Conservation (phyloP, 768 basidiomycete genomes). For the Leccinum subgranulosum region DNA sequence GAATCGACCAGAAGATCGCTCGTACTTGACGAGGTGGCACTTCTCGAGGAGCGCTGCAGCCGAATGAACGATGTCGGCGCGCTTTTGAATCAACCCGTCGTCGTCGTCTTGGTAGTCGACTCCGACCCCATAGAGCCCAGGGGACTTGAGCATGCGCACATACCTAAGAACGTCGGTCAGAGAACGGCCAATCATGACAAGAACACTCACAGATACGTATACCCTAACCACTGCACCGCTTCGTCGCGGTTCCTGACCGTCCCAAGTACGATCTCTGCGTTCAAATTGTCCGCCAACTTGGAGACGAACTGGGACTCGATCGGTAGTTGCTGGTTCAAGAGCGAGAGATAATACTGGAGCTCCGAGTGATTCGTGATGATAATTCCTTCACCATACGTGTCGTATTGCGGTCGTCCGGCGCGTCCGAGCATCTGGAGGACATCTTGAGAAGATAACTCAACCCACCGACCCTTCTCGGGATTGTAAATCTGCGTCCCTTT, state of each 20-base stretch:
- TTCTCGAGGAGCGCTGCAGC: conserved; percentile 94
- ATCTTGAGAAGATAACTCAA: conserved; percentile 92
- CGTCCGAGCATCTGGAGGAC: conserved; percentile 98
- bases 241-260: conserved; percentile 94
- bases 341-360: conserved; percentile 92
- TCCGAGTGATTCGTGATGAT: conserved; percentile 98
- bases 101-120: conserved; percentile 92
- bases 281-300: conserved; percentile 91
- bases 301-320: conserved; percentile 95
- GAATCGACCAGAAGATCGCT: conserved; percentile 82
- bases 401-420: conserved; percentile 95
- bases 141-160: conserved; percentile 90
- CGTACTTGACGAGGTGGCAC: conserved; percentile 92
- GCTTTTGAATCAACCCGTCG: conserved; percentile 79
- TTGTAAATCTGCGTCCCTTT: conserved; percentile 99
- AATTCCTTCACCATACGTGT: conserved; percentile 95
- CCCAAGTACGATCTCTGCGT: conserved; percentile 95
- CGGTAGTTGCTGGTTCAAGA: conserved; percentile 96
- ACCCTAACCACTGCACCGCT: conserved; percentile 96
- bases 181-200: conserved; percentile 6
- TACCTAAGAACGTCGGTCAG: conserved; percentile 49
- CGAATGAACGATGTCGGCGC: conserved; percentile 90
- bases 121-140: conserved; percentile 82
- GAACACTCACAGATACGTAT: conserved; percentile 78
- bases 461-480: conserved; percentile 98